Conservation (phyloP, 805 yeast species). For the Yarrowia keelungensis region DNA sequence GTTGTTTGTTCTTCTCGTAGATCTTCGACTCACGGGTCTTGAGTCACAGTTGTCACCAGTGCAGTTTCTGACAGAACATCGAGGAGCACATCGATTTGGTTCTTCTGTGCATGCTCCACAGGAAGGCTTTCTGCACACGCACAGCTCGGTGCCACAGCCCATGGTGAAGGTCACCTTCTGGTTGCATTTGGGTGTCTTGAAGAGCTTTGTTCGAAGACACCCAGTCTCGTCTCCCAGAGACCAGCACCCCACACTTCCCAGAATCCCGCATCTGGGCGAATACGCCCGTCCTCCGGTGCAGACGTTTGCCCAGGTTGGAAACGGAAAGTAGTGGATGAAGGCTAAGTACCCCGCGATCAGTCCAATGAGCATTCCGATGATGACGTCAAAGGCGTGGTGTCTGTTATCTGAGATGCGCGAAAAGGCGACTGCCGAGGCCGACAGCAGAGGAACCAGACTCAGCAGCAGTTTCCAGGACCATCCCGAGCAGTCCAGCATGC, state of each 20-base stretch:
- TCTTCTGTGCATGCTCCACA: background rate
- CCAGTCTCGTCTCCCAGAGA: conserved; percentile 14
- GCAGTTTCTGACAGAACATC: background rate
- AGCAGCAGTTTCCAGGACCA: conserved; percentile 18
- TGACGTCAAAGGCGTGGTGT: conserved; percentile 10
- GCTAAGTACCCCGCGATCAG: conserved; percentile 11
- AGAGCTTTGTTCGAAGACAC: conserved; percentile 3
- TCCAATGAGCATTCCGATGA: conserved; percentile 15
- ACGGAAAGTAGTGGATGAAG: conserved; percentile 24
- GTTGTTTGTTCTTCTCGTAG: background rate
- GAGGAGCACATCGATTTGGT: background rate
- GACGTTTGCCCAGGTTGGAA: background rate
- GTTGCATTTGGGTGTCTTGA: conserved; percentile 13
- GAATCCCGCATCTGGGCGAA: conserved; percentile 20
- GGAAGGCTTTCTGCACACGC: background rate
- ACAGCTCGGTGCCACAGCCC: conserved; percentile 18
- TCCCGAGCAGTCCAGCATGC: conserved; percentile 1
- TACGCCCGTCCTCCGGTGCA: conserved; percentile 7
- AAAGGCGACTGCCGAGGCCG: conserved; percentile 12
- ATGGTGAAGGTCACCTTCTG: background rate
- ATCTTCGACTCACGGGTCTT: background rate
- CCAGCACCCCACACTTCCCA: conserved; percentile 10
- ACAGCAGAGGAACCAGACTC: conserved; percentile 2
- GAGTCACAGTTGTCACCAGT: background rate
- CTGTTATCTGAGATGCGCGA: conserved; percentile 16